phyloP scores from a whole-genome alignment of 108 stramenopile genomes.

The Cyclostephanos tholiformis region DNA sequence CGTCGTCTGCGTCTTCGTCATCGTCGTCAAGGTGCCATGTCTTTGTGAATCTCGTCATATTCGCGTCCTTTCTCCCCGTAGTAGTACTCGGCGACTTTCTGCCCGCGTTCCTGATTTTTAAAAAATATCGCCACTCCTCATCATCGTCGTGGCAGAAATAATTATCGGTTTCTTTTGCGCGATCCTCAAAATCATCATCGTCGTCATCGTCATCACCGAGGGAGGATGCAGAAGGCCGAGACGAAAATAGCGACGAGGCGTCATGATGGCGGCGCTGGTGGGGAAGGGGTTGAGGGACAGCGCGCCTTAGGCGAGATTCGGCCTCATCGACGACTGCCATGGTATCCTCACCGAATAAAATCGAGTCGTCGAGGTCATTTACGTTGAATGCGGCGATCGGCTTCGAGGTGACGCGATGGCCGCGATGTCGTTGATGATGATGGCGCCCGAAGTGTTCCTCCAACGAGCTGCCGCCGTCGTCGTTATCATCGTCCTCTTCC shows the following conservation, averaged over 20 bases:
- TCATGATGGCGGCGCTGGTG: not conserved
- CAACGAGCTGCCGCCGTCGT: not conserved
- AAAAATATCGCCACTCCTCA: not conserved
- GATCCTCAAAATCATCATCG: not conserved
- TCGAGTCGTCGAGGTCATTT: slow-evolving; percentile 13
- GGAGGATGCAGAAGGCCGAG: not conserved
- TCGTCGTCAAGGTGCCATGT: too few species aligned
- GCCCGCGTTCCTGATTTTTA: not conserved
- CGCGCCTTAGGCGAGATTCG: slow-evolving; percentile 27
- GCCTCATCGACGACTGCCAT: slow-evolving; percentile 40
- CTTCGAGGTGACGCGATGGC: not conserved
- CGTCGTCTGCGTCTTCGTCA: too few species aligned
- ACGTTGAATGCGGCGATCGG: not conserved
- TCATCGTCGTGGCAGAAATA: not conserved
- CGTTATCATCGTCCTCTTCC: too few species aligned
- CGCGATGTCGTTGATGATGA: not conserved
- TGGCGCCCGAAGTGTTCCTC: not conserved
- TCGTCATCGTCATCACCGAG: not conserved
- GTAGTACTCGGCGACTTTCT: not conserved
- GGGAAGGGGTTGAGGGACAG: slow-evolving; percentile 15
- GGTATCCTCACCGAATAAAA: slow-evolving; percentile 46
- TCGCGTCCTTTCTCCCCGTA: not conserved
- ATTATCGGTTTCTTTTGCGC: too few species aligned
- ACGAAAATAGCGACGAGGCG: not conserved
- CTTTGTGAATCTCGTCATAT: too few species aligned